Evolutionary conservation across 306 rosid genomes (phyloP).

Genomic region (Vicia sativa): DNA sequence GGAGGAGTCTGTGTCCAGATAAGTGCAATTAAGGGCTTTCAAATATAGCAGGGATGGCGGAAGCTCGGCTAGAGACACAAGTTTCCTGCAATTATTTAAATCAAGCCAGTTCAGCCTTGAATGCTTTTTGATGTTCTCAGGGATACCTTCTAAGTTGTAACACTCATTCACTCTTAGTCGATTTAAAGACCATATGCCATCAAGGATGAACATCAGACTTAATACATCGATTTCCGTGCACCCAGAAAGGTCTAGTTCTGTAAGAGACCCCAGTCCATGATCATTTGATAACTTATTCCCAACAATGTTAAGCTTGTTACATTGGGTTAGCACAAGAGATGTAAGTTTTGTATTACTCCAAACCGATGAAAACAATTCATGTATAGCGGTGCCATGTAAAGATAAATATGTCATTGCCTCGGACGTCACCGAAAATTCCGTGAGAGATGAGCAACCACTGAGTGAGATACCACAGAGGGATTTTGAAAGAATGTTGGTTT

Average conservation of each 20-base stretch:
- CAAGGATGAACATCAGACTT: no score
- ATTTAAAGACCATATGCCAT: background rate
- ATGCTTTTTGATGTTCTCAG: background rate
- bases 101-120: background rate
- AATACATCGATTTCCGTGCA: background rate
- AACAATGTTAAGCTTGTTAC: background rate
- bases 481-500: constrained; percentile 8
- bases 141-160: constrained; percentile 2
- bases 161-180: background rate
- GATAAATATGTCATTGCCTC: background rate
- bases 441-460: constrained; percentile 3
- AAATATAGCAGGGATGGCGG: background rate
- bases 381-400: background rate
- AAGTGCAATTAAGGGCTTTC: background rate
- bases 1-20: background rate
- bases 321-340: background rate
- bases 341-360: background rate
- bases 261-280: background rate
- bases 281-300: background rate
- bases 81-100: background rate
- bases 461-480: background rate
- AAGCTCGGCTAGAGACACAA: constrained; percentile 1
- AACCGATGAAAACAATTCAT: background rate
- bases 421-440: constrained; percentile 9
- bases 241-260: background rate